Conservation (phyloP, 805 yeast species). For the Saturnispora hagleri region DNA sequence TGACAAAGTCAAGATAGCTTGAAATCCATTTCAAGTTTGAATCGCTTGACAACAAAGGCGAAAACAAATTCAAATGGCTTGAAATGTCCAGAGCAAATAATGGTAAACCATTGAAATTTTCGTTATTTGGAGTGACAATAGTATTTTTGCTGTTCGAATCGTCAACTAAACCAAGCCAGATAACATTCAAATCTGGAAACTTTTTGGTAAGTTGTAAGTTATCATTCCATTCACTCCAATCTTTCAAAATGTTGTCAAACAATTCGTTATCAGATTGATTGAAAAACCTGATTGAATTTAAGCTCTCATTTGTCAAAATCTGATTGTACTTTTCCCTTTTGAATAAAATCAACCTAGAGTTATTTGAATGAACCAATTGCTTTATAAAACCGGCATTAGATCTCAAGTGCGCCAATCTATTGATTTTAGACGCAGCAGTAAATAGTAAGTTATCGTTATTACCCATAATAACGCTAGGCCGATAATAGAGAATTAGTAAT, state of each 20-base stretch:
- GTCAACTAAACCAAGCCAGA: slow-evolving; percentile 3
- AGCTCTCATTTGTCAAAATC: not conserved
- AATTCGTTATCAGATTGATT: slow-evolving; percentile 1
- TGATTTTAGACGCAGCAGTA: slow-evolving; percentile 32
- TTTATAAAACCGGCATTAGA: slow-evolving; percentile 43
- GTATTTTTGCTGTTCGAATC: not conserved
- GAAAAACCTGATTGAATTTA: not conserved
- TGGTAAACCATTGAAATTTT: slow-evolving; percentile 52
- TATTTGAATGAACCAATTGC: slow-evolving; percentile 5
- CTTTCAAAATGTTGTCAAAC: not conserved
- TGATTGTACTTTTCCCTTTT: slow-evolving; percentile 7
- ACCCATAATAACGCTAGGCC: not conserved
- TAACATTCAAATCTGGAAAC: not conserved
- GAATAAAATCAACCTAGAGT: slow-evolving; percentile 41
- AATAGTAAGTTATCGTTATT: slow-evolving; percentile 1
- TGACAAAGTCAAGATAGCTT: slow-evolving; percentile 15
- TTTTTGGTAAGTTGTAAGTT: not conserved
- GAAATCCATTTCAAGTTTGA: not conserved
- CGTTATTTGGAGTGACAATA: slow-evolving; percentile 13
- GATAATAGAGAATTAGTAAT: not conserved
- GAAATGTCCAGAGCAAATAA: slow-evolving; percentile 54
- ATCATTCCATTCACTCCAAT: not conserved
- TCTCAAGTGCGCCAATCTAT: slow-evolving; percentile 57
- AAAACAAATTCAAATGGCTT: slow-evolving; percentile 8
- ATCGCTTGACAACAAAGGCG: slow-evolving; percentile 7